A percentile compares a stretch with the other conserved stretches of the same genome.
Conservation (phyloP, 1,284 basidiomycete genomes). For the Cutaneotrichosporon cyanovorans region DNA sequence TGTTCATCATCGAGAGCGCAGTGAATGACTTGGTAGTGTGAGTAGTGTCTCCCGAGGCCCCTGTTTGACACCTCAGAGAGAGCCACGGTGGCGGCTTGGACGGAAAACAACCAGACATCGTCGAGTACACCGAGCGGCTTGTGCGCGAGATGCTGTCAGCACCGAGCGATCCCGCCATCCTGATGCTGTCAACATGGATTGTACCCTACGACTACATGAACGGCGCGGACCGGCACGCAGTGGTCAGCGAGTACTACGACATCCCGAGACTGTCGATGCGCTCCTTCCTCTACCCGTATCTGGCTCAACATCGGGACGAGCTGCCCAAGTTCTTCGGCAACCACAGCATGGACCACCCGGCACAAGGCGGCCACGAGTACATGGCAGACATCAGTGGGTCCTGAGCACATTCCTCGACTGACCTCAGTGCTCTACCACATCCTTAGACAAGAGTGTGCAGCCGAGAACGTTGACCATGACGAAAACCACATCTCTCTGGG, state of each 20-base stretch:
- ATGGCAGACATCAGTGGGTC: slow-evolving; percentile 1
- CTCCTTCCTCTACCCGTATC: slow-evolving; percentile 6
- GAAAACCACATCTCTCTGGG: neutral
- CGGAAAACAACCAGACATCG: neutral
- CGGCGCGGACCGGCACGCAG: slow-evolving; percentile 2
- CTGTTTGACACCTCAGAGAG: neutral
- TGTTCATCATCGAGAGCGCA: slow-evolving; percentile 7
- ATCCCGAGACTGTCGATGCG: slow-evolving; percentile 7
- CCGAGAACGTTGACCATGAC: neutral
- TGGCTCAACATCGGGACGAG: slow-evolving; percentile 4
- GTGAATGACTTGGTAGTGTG: slow-evolving; percentile 7
- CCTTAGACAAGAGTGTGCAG: neutral
- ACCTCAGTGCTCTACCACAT: slow-evolving; percentile 1
- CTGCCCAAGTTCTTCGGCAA: neutral
- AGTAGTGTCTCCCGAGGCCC: too few species aligned
- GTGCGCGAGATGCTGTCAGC: slow-evolving; percentile 3
- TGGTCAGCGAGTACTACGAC: slow-evolving; percentile 5
- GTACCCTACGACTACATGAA: neutral
- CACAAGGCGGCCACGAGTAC: slow-evolving; percentile 4
- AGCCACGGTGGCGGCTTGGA: neutral
- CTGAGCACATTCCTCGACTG: neutral
- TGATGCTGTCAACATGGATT: slow-evolving; percentile 4
- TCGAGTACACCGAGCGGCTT: slow-evolving; percentile 3
- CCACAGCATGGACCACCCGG: too few species aligned
- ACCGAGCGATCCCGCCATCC: neutral